These are phyloP conservation scores for Populus hybrid DNA, from an alignment of 441 rosid species.

Conservation along the genomic window DNA sequence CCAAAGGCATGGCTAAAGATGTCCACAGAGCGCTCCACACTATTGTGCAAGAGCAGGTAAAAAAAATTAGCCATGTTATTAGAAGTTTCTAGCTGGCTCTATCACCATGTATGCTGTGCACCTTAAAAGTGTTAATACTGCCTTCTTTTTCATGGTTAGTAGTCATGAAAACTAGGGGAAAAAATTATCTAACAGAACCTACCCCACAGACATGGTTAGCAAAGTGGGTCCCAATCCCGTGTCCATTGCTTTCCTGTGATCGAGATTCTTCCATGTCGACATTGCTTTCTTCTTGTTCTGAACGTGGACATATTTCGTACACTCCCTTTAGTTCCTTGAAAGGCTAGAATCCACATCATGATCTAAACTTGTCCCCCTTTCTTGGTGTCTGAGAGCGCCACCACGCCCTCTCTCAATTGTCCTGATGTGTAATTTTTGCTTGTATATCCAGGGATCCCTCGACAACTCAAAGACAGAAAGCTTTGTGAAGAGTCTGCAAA, in stretches of 20 bases:
- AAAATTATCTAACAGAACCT: neutral
- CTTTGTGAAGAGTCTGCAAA: conserved; percentile 92
- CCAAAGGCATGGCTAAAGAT: conserved; percentile 79
- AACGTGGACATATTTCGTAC: neutral
- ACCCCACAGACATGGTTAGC: neutral
- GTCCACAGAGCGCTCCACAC: conserved; percentile 63
- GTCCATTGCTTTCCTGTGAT: neutral
- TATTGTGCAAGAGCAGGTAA: conserved; percentile 61
- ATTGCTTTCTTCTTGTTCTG: neutral
- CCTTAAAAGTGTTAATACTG: neutral
- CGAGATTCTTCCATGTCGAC: neutral
- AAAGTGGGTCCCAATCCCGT: neutral
- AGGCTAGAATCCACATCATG: neutral
- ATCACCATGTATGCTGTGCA: neutral
- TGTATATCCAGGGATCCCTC: conserved; percentile 63
- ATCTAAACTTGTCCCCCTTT: neutral
- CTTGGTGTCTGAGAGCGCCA: neutral
- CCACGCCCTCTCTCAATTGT: neutral
- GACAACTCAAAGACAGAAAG: conserved; percentile 78
- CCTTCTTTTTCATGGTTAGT: neutral
- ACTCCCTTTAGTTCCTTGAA: neutral
- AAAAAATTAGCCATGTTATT: neutral
- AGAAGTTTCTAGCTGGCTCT: neutral
- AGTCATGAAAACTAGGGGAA: neutral
- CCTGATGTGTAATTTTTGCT: neutral